Conservation (phyloP, 1,139 yeast genomes). For the Blastobotrys malaysiensis region DNA sequence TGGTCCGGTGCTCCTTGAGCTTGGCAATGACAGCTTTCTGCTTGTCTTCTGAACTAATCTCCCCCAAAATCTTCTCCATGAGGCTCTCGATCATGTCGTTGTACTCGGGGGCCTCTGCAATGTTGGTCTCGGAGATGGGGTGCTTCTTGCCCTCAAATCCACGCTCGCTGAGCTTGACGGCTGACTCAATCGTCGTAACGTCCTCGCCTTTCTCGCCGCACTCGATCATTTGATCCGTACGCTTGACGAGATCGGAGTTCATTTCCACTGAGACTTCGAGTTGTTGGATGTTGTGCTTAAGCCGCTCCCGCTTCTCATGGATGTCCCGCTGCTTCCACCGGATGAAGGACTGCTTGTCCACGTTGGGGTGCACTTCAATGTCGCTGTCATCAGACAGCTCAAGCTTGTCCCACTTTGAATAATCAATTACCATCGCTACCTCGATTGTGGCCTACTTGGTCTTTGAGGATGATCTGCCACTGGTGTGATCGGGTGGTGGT, state of each 20-base stretch:
- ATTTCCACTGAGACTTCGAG: conserved; percentile 68
- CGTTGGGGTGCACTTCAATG: conserved; percentile 96
- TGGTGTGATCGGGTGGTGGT: no score
- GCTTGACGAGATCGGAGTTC: conserved; percentile 66
- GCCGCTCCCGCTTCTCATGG: conserved; percentile 82
- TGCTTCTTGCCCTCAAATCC: conserved; percentile 25
- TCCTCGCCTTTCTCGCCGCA: conserved; percentile 23
- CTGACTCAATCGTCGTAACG: conserved; percentile 34
- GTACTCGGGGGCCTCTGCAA: conserved; percentile 66
- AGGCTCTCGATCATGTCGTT: conserved; percentile 92
- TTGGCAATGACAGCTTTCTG: conserved; percentile 23
- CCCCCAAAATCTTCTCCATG: conserved; percentile 57
- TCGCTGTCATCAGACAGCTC: conserved; percentile 96
- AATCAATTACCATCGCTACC: conserved; percentile 53
- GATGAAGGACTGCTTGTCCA: conserved; percentile 87
- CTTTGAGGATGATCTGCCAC: no score
- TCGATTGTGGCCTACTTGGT: no score
- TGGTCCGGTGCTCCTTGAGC: conserved; percentile 32
- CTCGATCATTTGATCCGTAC: conserved; percentile 61
- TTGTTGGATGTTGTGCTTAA: conserved; percentile 70
- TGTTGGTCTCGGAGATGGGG: conserved; percentile 45
- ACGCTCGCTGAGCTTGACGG: conserved; percentile 24
- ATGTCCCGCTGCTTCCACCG: conserved; percentile 97
- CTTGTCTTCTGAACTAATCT: conserved; percentile 52
- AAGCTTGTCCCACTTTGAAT: conserved; percentile 95